Conservation (phyloP, 441 rosid species). For the Raphanus hybrid region DNA sequence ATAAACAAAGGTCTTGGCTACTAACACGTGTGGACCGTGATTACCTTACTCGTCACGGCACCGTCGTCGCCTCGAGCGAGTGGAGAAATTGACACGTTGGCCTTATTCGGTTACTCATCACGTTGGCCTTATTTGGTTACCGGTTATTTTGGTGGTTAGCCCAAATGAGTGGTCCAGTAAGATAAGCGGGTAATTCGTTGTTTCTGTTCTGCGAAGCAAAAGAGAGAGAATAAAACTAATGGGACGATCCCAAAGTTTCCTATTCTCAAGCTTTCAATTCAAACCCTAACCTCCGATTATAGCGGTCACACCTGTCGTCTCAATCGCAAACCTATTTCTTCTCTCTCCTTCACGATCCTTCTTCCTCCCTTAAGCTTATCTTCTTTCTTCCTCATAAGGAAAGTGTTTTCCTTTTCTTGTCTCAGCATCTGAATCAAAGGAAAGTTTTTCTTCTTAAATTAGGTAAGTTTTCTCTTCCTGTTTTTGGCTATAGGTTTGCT, state of each 20-base stretch:
- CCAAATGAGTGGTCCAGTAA: constrained; percentile 37
- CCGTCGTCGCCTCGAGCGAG: background rate
- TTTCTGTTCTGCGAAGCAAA: constrained; percentile 34
- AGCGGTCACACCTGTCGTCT: constrained; percentile 61
- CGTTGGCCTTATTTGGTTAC: constrained; percentile 21
- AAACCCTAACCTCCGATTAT: constrained; percentile 53
- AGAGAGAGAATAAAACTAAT: background rate
- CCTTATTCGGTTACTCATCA: constrained; percentile 19
- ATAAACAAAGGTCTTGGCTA: background rate
- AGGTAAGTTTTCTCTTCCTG: constrained; percentile 32
- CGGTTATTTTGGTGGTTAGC: constrained; percentile 21
- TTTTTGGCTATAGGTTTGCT: constrained; percentile 7
- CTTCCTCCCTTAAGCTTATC: constrained; percentile 34
- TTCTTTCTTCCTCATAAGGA: constrained; percentile 44
- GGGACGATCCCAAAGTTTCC: constrained; percentile 32
- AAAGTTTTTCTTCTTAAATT: constrained; percentile 28
- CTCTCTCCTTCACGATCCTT: constrained; percentile 33
- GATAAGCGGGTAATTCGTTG: constrained; percentile 31
- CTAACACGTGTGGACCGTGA: constrained; percentile 24
- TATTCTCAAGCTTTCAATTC: constrained; percentile 54
- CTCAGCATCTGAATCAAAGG: constrained; percentile 33
- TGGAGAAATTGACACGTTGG: constrained; percentile 25
- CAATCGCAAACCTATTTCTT: constrained; percentile 43
- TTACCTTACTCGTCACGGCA: constrained; percentile 18
- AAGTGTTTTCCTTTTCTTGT: constrained; percentile 34